Percentiles rank a stretch among this genome's conserved stretches.
Evolutionary conservation across 768 basidiomycete species (phyloP).

Genomic region (Lenzites betulinus): DNA sequence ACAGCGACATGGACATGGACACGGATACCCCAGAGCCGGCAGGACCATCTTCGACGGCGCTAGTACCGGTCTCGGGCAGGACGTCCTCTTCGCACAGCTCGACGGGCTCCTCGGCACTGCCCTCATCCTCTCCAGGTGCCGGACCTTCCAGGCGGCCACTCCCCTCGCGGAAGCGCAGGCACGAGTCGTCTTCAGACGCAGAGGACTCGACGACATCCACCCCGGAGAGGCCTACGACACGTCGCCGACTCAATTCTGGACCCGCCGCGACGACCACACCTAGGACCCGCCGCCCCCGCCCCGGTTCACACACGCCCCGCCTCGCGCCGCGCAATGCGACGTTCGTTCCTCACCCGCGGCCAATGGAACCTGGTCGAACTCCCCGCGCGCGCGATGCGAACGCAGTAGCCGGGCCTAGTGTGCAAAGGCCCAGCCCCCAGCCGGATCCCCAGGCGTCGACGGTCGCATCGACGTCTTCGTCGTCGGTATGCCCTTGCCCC

Average conservation of each 20-base stretch:
- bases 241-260: neutral
- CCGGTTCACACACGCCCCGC: neutral
- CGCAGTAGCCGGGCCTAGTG: too few species aligned
- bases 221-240: neutral
- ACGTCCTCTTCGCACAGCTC: neutral
- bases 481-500: too few species aligned
- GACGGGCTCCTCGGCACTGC: neutral
- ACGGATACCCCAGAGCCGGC: neutral
- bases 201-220: constrained; percentile 1
- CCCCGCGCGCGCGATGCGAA: too few species aligned
- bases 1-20: neutral
- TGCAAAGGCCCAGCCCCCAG: too few species aligned
- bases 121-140: neutral
- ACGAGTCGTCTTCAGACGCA: neutral
- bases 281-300: neutral
- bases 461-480: too few species aligned
- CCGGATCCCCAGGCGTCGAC: too few species aligned
- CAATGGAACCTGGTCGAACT: neutral
- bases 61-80: neutral
- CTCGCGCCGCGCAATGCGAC: neutral
- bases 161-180: neutral
- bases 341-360: neutral
- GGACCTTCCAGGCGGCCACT: neutral
- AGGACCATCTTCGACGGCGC: neutral
- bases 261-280: neutral